Percentiles rank a stretch among this genome's conserved stretches.
Conservation (phyloP, 2,329 filamentous ascomycete genomes). For the Blastomyces parvus region DNA sequence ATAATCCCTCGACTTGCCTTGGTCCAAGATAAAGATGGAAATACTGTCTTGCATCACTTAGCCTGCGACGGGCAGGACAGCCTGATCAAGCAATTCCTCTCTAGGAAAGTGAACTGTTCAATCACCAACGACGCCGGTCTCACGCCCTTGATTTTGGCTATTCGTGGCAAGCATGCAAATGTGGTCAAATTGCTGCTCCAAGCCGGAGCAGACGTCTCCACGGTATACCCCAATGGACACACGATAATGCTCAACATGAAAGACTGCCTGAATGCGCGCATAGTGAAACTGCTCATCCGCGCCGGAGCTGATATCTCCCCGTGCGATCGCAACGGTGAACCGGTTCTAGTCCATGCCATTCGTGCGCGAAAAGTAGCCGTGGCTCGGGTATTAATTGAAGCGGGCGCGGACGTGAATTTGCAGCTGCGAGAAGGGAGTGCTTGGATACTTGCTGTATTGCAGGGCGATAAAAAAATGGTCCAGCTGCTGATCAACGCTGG, state of each 20-base stretch:
- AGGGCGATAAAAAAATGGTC: neutral
- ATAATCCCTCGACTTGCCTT: neutral
- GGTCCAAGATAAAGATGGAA: neutral
- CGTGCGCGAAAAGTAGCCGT: neutral
- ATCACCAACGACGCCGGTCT: neutral
- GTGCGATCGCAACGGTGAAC: neutral
- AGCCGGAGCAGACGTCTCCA: constrained; percentile 4
- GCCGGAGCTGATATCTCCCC: neutral
- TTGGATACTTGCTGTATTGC: neutral
- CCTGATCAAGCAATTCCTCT: neutral
- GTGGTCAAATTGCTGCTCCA: constrained; percentile 2
- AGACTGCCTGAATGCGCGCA: neutral
- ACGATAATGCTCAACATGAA: neutral
- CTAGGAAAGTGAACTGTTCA: neutral
- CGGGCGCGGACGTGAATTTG: neutral
- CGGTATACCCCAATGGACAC: neutral
- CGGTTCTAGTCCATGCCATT: neutral
- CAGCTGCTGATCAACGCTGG: neutral
- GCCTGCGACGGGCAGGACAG: neutral
- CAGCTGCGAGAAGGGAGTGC: neutral
- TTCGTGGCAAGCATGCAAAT: neutral
- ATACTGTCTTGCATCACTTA: neutral
- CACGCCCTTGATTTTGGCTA: neutral
- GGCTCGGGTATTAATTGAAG: neutral
- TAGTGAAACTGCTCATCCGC: neutral